phyloP scores from a whole-genome alignment of 805 yeast species.

The Myxozyma neglecta region DNA sequence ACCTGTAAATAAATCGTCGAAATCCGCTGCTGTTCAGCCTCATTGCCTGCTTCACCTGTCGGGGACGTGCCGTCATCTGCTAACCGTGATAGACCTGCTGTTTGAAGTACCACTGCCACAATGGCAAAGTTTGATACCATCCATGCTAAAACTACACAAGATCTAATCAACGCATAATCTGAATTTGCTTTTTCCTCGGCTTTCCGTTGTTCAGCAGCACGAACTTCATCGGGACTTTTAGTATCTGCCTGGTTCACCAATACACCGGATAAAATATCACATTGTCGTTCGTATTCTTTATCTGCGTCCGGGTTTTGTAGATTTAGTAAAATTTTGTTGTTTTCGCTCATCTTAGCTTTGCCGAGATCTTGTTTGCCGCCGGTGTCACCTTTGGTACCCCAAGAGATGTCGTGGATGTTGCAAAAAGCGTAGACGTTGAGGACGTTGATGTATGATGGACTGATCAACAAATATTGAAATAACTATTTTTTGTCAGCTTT shows the following conservation, averaged over 20 bases:
- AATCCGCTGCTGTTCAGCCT: background rate
- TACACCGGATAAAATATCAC: conserved; percentile 57
- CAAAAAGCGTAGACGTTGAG: conserved; percentile 95
- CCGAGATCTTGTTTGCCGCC: conserved; percentile 68
- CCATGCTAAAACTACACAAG: conserved; percentile 96
- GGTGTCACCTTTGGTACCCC: conserved; percentile 98
- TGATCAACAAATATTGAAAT: conserved; percentile 81
- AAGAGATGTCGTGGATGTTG: conserved; percentile 95
- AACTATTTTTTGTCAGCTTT: conserved; percentile 1
- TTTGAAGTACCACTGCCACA: conserved; percentile 84
- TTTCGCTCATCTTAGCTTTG: conserved; percentile 55
- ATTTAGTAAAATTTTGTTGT: conserved; percentile 41
- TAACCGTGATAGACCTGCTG: conserved; percentile 66
- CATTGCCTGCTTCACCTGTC: background rate
- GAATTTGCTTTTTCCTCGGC: conserved; percentile 46
- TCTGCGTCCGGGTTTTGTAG: conserved; percentile 75
- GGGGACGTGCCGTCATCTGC: conserved; percentile 61
- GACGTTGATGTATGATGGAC: conserved; percentile 90
- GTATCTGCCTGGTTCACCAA: conserved; percentile 45
- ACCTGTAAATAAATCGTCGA: conserved; percentile 36
- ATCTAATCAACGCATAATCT: conserved; percentile 91
- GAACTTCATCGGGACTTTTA: conserved; percentile 54
- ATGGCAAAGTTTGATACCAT: conserved; percentile 76
- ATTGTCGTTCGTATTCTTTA: conserved; percentile 72
- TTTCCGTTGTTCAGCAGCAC: conserved; percentile 33